A percentile compares a stretch with the other conserved stretches of the same genome.
phyloP scores from a whole-genome alignment of 805 yeast species.

The Candida qinlingensis region DNA sequence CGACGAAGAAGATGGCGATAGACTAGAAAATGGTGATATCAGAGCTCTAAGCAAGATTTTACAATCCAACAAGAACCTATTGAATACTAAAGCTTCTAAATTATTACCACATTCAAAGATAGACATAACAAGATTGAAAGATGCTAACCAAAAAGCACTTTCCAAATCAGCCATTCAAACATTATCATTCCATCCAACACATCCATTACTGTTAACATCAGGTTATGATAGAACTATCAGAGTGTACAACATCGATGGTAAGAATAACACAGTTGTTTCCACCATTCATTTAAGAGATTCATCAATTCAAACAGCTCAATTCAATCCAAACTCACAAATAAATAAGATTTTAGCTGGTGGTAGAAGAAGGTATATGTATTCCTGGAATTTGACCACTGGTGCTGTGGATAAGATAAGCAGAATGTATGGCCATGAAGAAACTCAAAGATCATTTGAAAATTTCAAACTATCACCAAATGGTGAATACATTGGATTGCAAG shows the following conservation, averaged over 20 bases:
- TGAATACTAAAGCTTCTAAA: slow-evolving; percentile 35
- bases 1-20: slow-evolving; percentile 27
- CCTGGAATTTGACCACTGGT: slow-evolving; percentile 80
- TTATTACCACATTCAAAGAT: slow-evolving; percentile 65
- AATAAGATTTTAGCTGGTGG: slow-evolving; percentile 74
- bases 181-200: slow-evolving; percentile 75
- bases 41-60: slow-evolving; percentile 35
- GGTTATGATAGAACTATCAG: slow-evolving; percentile 90
- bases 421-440: slow-evolving; percentile 84
- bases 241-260: slow-evolving; percentile 87
- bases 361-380: slow-evolving; percentile 84
- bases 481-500: slow-evolving; percentile 64
- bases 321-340: slow-evolving; percentile 44
- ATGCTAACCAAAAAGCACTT: slow-evolving; percentile 68
- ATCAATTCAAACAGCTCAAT: slow-evolving; percentile 74
- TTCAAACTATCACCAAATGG: slow-evolving; percentile 78
- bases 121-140: slow-evolving; percentile 78
- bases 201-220: slow-evolving; percentile 80
- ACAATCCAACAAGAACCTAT: slow-evolving; percentile 34
- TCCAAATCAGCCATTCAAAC: slow-evolving; percentile 83
- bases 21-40: slow-evolving; percentile 33
- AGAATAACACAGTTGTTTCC: slow-evolving; percentile 71
- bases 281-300: slow-evolving; percentile 73
- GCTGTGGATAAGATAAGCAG: slow-evolving; percentile 79
- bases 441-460: slow-evolving; percentile 82